Conservation (phyloP, 331 rosid species). For the Prunus yedoensis region DNA sequence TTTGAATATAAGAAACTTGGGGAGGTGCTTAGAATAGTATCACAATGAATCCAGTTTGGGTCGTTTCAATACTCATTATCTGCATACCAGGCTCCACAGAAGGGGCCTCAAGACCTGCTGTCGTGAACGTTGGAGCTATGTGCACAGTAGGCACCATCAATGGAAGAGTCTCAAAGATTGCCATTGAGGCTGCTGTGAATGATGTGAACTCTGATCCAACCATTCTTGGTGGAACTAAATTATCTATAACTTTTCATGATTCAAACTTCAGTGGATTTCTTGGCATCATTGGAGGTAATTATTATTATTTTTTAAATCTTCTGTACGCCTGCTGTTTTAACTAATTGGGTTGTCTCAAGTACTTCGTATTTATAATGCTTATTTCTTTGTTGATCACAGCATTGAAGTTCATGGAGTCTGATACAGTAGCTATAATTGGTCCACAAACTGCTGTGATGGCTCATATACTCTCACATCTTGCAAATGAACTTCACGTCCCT, state of each 20-base stretch:
- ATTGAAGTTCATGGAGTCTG: constrained; percentile 41
- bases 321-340: background rate
- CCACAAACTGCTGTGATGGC: constrained; percentile 48
- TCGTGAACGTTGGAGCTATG: constrained; percentile 44
- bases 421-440: constrained; percentile 46
- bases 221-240: constrained; percentile 41
- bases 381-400: constrained; percentile 34
- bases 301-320: background rate
- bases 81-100: constrained; percentile 24
- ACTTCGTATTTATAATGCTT: background rate
- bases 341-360: background rate
- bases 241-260: constrained; percentile 37
- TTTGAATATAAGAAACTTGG: background rate
- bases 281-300: constrained; percentile 48
- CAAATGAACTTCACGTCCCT: constrained; percentile 48
- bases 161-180: constrained; percentile 42
- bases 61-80: constrained; percentile 23
- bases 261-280: constrained; percentile 53
- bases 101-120: constrained; percentile 34
- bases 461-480: constrained; percentile 46
- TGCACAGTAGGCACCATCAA: constrained; percentile 31
- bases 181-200: constrained; percentile 43
- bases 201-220: constrained; percentile 50
- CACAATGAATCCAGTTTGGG: constrained; percentile 27
- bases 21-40: background rate